Evolutionary conservation across 2,329 filamentous ascomycete species (phyloP).

Genomic region (Aureobasidium sp.): DNA sequence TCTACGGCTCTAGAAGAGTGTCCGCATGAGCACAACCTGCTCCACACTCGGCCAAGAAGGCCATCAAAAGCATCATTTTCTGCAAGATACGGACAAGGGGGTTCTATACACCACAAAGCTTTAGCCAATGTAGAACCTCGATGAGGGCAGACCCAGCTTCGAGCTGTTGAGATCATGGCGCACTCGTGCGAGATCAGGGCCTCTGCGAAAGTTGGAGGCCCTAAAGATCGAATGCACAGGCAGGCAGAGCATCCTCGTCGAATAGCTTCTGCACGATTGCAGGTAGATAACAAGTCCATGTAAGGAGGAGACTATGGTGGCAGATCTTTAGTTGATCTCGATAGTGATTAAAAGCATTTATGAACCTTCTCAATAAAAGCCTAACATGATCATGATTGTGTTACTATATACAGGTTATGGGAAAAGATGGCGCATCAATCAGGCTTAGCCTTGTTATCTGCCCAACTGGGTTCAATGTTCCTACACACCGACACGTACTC

Average conservation of each 20-base stretch:
- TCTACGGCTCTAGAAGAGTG: neutral
- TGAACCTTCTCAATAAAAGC: neutral
- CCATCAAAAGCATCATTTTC: neutral
- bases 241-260: neutral
- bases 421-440: conserved; percentile 5
- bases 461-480: conserved; percentile 42
- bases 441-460: conserved; percentile 30
- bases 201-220: neutral
- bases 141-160: neutral
- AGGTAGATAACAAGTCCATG: neutral
- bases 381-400: neutral
- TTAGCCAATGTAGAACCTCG: neutral
- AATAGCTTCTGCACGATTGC: neutral
- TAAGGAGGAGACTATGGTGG: neutral
- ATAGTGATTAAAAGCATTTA: neutral
- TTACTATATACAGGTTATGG: neutral
- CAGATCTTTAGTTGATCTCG: neutral
- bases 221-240: neutral
- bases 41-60: neutral
- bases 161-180: neutral
- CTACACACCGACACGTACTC: conserved; percentile 43
- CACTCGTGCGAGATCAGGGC: neutral
- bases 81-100: neutral
- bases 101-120: neutral
- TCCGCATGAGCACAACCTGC: neutral